Conservation (phyloP, 495 filamentous ascomycete genomes). For the Haplographium delicatum region DNA sequence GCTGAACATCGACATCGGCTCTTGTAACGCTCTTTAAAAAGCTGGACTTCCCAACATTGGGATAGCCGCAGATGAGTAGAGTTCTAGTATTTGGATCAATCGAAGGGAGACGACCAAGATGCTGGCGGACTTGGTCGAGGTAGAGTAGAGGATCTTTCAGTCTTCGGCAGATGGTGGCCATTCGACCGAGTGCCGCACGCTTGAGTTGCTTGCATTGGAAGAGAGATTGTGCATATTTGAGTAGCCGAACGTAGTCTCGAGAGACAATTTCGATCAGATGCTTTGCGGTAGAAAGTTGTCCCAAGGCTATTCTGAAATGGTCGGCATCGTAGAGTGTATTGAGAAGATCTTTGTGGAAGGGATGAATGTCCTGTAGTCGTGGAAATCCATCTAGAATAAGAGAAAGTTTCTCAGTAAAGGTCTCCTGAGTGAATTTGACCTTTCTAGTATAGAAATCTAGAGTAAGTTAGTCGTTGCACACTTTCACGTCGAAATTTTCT, state of each 20-base stretch:
- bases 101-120: conserved; percentile 92
- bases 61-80: conserved; percentile 92
- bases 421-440: conserved; percentile 98
- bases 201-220: conserved; percentile 96
- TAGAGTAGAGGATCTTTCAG: conserved; percentile 92
- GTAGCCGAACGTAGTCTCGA: conserved; percentile 85
- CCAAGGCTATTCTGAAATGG: conserved; percentile 94
- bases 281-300: conserved; percentile 92
- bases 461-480: conserved; percentile 15
- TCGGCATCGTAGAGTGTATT: conserved; percentile 84
- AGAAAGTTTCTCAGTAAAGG: conserved; percentile 88
- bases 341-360: conserved; percentile 72
- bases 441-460: conserved; percentile 92
- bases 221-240: conserved; percentile 93
- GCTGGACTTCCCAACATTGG: conserved; percentile 95
- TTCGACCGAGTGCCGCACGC: conserved; percentile 81
- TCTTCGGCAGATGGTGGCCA: conserved; percentile 92
- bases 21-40: conserved; percentile 88
- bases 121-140: conserved; percentile 95
- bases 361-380: conserved; percentile 90
- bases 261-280: conserved; percentile 93
- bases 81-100: conserved; percentile 97
- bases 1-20: conserved; percentile 96
- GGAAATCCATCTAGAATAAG: conserved; percentile 90
- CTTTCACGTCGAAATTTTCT: conserved; percentile 16